Evolutionary conservation across 164 flowering plant genomes (phyloP), one percentile per base, ranked within the genome.

Genomic region (Chloranthus sessilifolius): DNA sequence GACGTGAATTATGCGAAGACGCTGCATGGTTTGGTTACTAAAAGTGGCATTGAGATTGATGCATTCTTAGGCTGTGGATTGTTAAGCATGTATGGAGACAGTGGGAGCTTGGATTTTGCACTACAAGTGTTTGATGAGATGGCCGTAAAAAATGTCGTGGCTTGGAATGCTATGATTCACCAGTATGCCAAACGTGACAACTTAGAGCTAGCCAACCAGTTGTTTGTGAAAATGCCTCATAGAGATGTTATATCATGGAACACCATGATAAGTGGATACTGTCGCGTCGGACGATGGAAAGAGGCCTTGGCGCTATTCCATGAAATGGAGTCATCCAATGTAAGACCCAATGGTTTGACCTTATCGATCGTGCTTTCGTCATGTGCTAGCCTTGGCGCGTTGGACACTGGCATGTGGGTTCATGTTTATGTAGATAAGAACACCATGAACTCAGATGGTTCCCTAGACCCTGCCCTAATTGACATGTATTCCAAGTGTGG

Each of bases 401-500:
- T 67, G 33, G 72, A 58, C 11, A 45, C 50, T 15, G 72, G 64
- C 5, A 46, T 59, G 8, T 67, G 72, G 72, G 22, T 67, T 33
- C 72, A 67, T 59, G 61, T 50, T 30, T 50, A 55, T 17, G 27
- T 59, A 29, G 62, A 68, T 55, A 63, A 60, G 52, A 59, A 59
- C 27, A 26, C 35, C 14, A 6, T 62, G 61, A 62, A 62, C n/a
- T 59, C 38, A 30, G 51, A 62, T 27, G 53, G 61, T 14, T 50
- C 63, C 41, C 14, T 62, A 27, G 67, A 67, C 26, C 49, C 58
- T 40, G 44, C 43, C 34, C 40, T 67, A 41, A 66, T 66, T 17
- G 60, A 67, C 37, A 62, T 67, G 63, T 58, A 67, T 23, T 59
- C 64, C 4, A 65, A 65, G 46, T 67, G 66, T 50, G 67, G 71